Evolutionary conservation across 2,329 filamentous ascomycete species (phyloP), one percentile per base, ranked within the genome.

Genomic region (Lasiodiplodia sp.): DNA sequence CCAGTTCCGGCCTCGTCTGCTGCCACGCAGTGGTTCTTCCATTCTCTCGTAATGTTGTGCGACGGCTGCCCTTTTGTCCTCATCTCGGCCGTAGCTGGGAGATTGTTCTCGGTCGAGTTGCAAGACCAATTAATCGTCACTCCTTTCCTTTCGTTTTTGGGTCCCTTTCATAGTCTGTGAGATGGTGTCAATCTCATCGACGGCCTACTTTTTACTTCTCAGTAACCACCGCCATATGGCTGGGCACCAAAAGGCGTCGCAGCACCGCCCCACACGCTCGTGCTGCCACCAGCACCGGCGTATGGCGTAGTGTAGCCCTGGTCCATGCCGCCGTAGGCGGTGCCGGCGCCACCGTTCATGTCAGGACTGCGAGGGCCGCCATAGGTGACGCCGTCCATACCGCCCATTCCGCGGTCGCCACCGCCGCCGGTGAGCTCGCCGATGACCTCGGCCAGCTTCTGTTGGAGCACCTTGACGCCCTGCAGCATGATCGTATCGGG

Each of bases 401-500:
- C 88, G 64, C 84, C 71, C n/a, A 25, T 34, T 7, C 14, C 28
- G n/a, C 60, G 49, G 51, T 70, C 73, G 67, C 72, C 77, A 71
- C 82, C 79, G 70, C 88, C 87, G 70, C 88, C 87, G 66, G 86
- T 85, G 72, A 91, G 80, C 38, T 88, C 87, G 69, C 88, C 85
- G 70, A 97, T 91, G 49, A 97, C 87, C 4, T 86, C 86, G 2
- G 94, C 96, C 44, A 99, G 88, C 82, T 99, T 99, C 73, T 91
- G 88, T 79, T 98, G 96, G 68, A 99, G 84, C 34, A 93, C 91
- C 71, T 91, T 89, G 79, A 99, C 97, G 40, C 94, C 94, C 75
- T 93, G 89, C 74, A 94, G 90, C 64, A 99, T 89, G 73, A 98
- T 96, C 71, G 89, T 87, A 76, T 99, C 95, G 0, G 96, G 95